Base-by-base conservation (phyloP, 2,329 filamentous ascomycete genomes). In the Septoria linicola region DNA sequence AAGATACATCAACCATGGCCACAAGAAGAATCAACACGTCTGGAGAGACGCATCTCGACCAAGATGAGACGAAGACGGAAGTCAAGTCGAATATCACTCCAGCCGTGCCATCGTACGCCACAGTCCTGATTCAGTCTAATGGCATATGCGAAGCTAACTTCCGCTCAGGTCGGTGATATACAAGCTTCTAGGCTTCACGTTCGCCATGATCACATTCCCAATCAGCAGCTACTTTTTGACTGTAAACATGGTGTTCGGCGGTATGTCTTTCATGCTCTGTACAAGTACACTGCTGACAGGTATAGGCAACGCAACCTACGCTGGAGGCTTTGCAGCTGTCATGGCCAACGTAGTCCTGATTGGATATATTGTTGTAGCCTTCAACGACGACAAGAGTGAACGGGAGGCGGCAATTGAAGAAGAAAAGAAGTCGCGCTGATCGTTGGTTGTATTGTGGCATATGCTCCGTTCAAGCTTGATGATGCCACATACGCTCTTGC, bases 261-360 rank as follows among this genome's bases (percentile, higher is more conserved):
- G 92, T 91, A 73, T 49, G 74, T 30, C 21, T 35, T 8, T 6
- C n/a, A 20, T 19, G 30, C 20, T 17, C 14, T 8, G 30, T 8
- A 30, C 7, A 16, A 16, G 8, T 21, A n/a, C 31, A 23, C n/a
- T n/a, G 21, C 20, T 31, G 27, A 39, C 36, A 19, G 16, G 20
- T 4, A 8, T 21, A 95, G 92, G 90, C 60, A 96, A 96, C 71
- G 81, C 89, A 11, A 95, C 91, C 1, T 92, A 84, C 63, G 89
- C 91, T 3, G 93, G 91, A 11, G 90, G 83, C 0, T 76, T 87
- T 27, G 93, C 93, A 1, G 93, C 93, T 16, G 73, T 97, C 43
- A 83, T 95, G 69, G 93, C 93, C 10, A 99, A 99, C 63, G 80
- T 95, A 1, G 89, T 99, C 3, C 75, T 99, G 43, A 80, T 97